These are phyloP conservation scores for Physcomitrellopsis africana DNA, from an alignment of 225 moss, liverwort and hornwort species.

Conservation along the genomic window DNA sequence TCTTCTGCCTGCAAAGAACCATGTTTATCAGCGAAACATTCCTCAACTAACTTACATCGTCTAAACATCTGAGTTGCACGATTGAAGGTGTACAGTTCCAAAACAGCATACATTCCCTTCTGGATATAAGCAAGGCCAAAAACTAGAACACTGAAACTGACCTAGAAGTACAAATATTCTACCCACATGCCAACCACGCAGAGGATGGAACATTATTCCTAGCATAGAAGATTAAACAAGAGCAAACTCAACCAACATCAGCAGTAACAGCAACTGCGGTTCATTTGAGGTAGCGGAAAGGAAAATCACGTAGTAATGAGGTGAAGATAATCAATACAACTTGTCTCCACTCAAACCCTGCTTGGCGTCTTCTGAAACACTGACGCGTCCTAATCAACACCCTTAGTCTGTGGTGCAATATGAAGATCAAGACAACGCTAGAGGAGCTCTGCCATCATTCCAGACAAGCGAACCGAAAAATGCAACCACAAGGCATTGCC, in stretches of 20 bases:
- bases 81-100: too few species aligned
- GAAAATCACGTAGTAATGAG: not conserved
- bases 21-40: conserved; percentile 2
- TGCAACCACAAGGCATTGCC: too few species aligned
- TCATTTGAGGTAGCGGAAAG: not conserved
- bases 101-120: too few species aligned
- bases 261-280: not conserved
- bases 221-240: not conserved
- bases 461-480: too few species aligned
- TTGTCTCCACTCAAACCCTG: not conserved
- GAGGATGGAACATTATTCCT: not conserved
- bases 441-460: too few species aligned
- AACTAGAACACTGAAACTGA: not conserved
- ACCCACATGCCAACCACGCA: not conserved
- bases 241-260: not conserved
- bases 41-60: too few species aligned
- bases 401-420: not conserved
- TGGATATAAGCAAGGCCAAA: not conserved
- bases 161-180: not conserved
- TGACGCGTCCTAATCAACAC: not conserved
- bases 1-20: conserved; percentile 75
- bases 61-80: too few species aligned
- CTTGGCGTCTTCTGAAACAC: not conserved
- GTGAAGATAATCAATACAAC: not conserved
- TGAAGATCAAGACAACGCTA: too few species aligned